Evolutionary conservation across 192 early-diverging fungal genomes (phyloP), one percentile per base, ranked within the genome.

Genomic region (Anaeromyces robustus): DNA sequence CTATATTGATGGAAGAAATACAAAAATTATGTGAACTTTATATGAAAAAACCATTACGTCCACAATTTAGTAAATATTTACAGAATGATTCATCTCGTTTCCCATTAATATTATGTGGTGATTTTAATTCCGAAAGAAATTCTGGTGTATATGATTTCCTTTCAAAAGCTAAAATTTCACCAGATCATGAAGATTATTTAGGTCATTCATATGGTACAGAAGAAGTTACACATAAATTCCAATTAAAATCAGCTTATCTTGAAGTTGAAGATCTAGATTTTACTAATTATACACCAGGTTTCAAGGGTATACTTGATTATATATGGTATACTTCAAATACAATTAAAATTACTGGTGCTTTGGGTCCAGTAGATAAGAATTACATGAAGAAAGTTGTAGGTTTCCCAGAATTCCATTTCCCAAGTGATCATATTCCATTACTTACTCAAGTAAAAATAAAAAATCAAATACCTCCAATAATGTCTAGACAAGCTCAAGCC

Each of bases 131-230:
- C 31, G 87, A 90, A 13, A 93, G 95, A 4, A 89, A 90, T 68
- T 96, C 94, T 2, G 96, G 97, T 18, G 95, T 99, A 9, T 95
- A 94, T 83, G 95, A 97, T 84, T 97, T 94, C 84, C 80, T 99
- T 77, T 92, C 94, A 78, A 86, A 89, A 29, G 96, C 95, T 29
- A 85, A 85, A 0, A 86, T 97, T 78, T 84, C 89, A 29, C 92
- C 92, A 83, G 93, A 95, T 78, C 97, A 99, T 85, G 83, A 87
- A 41, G 97, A 99, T 83, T 92, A 98, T 84, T 87, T 86, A 77
- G 85, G 88, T 18, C 90, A 94, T 86, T 90, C 90, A 0, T 99
- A 99, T 86, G 93, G 93, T 28, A 88, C 92, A 0, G 92, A 94
- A 28, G 96, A 95, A 2, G 82, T 99, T 26, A 86, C 87, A 17